Evolutionary conservation across 2,329 filamentous ascomycete species (phyloP).

Genomic region (Fulvia fulva): DNA sequence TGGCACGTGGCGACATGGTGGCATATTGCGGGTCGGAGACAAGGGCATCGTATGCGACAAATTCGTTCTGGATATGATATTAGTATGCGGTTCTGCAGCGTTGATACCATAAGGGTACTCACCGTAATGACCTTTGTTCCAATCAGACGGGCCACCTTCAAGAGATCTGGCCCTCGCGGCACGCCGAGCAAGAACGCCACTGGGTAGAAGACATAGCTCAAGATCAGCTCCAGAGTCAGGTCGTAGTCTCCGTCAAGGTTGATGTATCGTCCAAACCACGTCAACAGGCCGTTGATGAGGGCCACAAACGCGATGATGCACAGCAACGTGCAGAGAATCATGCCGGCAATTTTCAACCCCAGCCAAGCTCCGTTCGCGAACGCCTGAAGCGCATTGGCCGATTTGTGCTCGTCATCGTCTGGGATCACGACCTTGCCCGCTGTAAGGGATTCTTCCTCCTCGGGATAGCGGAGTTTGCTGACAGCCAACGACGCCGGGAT

Average conservation of each 20-base stretch:
- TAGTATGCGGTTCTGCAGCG: neutral
- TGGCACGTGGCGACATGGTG: conserved; percentile 63
- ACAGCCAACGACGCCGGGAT: conserved; percentile 87
- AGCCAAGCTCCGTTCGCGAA: conserved; percentile 83
- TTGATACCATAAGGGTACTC: conserved; percentile 31
- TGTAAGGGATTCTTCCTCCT: conserved; percentile 80
- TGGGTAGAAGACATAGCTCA: conserved; percentile 75
- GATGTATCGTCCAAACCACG: conserved; percentile 79
- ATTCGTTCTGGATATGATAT: conserved; percentile 61
- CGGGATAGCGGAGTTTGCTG: conserved; percentile 84
- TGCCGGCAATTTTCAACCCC: conserved; percentile 79
- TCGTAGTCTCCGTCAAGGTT: conserved; percentile 63
- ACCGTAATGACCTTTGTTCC: conserved; percentile 76
- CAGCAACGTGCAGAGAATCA: conserved; percentile 74
- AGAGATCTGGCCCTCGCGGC: conserved; percentile 55
- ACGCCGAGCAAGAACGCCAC: conserved; percentile 79
- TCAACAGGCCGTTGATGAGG: conserved; percentile 70
- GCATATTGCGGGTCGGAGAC: conserved; percentile 51
- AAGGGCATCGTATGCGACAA: conserved; percentile 64
- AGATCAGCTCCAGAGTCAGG: conserved; percentile 70
- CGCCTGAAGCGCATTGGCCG: conserved; percentile 78
- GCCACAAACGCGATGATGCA: conserved; percentile 77
- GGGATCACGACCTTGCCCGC: conserved; percentile 77
- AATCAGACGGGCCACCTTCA: conserved; percentile 73
- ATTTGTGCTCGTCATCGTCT: conserved; percentile 69